Base-by-base conservation (phyloP, 208 protist species). In the Leishmania gerbilli region DNA sequence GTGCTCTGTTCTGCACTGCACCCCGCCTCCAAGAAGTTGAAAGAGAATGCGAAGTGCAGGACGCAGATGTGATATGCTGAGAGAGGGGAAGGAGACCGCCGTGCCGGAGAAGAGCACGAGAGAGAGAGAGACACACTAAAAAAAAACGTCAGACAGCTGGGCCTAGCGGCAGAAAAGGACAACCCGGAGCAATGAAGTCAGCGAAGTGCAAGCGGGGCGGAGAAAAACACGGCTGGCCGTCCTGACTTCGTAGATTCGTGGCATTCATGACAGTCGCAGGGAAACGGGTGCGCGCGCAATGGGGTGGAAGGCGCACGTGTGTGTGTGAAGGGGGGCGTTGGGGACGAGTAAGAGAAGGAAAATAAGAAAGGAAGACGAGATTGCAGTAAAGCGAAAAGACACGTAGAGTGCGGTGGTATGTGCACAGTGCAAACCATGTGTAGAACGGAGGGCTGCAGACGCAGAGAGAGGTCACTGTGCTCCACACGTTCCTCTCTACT, bases 31-130 rank as follows among this genome's bases (percentile, higher is more conserved):
- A 75, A 37, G 11, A 67, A 74, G 40, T 49, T 17, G 58, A 79
- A 67, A 21, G 45, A 81, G 11, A 78, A 85, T 49, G 68, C 71
- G 74, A 60, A 79, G 77, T 74, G 45, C 76, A 79, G 31, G 65
- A 72, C 56, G 74, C 62, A 65, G 67, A 24, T 40, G 62, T 42
- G 79, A 74, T 19, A 31, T 4, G 31, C 13, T 78, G 17, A 37
- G 21, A 82, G 37, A 64, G 80, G 37, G 75, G 55, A 13, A 65
- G 68, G 40, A 37, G 27, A 62, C 27, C 5, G 65, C 21, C 2
- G 65, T 15, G 37, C 37, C 19, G 37, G 19, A 62, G n/a, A 75
- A 75, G 34, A 76, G 13, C 76, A 31, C 17, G 64, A 37, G 74
- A 71, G 47, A 55, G 0, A 76, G 42, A 24, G 27, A n/a, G 37